phyloP scores from a whole-genome alignment of 2,329 filamentous ascomycete species.

The Trichophyton schoenleinii region DNA sequence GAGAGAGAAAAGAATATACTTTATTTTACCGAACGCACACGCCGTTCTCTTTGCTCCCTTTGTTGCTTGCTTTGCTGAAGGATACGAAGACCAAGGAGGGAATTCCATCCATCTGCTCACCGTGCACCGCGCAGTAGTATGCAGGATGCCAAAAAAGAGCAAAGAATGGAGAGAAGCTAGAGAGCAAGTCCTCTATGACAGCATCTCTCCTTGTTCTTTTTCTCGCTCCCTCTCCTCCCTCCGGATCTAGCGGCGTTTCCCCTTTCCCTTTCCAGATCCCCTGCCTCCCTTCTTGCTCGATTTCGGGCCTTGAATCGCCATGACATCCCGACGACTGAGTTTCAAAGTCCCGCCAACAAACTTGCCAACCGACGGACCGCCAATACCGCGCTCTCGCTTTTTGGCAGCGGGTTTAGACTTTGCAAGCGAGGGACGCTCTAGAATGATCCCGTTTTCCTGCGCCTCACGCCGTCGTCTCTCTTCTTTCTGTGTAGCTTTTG shows the following conservation, averaged over 20 bases:
- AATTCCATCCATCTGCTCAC: neutral
- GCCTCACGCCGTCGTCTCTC: slow-evolving; percentile 63
- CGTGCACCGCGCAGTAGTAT: neutral
- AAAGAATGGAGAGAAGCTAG: too few relatives aligned
- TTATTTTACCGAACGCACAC: neutral
- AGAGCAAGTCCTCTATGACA: neutral
- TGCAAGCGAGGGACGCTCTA: slow-evolving; percentile 47
- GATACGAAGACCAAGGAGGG: neutral
- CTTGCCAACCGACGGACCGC: slow-evolving; percentile 65
- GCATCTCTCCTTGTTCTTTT: neutral
- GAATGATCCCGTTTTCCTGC: slow-evolving; percentile 75
- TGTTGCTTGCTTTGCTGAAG: neutral
- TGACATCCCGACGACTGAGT: slow-evolving; percentile 65
- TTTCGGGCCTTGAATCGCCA: slow-evolving; percentile 48
- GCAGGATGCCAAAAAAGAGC: neutral
- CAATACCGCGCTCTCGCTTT: slow-evolving; percentile 52
- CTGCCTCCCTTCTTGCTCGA: slow-evolving; percentile 11
- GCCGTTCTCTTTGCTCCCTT: neutral
- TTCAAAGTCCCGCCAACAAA: slow-evolving; percentile 68
- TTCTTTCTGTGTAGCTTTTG: slow-evolving; percentile 54
- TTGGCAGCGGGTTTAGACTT: slow-evolving; percentile 26
- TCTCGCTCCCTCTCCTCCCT: neutral
- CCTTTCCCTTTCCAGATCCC: neutral
- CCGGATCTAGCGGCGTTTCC: slow-evolving; percentile 3
- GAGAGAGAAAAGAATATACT: neutral